Base-by-base conservation (phyloP, 306 rosid species). In the Pterocarpus macrocarpus region DNA sequence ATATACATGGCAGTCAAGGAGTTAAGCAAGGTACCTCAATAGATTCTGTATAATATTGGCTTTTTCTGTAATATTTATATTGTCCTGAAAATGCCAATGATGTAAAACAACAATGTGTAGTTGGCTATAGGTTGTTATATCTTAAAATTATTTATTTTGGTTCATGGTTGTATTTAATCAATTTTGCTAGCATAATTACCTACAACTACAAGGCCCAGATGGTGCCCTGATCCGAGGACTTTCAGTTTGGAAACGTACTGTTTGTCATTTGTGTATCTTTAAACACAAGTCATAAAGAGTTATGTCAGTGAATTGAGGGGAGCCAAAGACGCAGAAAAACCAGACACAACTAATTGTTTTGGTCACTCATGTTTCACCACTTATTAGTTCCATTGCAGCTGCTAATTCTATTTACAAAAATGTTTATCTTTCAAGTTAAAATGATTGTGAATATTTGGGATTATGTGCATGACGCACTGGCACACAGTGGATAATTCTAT, bases 101-200 rank as follows among this genome's bases (percentile, higher is more conserved):
- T 76, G 81, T 56, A 68, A 72, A 73, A 70, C 84, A 78, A 30
- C 58, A 62, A 67, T 58, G 33, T 78, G 53, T 67, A 73, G 81
- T 81, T 74, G 77, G 14, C 73, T 57, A 33, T 64, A 72, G 86
- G 58, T 22, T 56, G 77, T 73, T 73, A 16, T 66, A n/a, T 82
- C 38, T 55, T 55, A 50, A 10, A 45, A 53, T 77, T 77, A 76
- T 86, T 59, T 43, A 7, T 64, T 58, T 82, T 76, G n/a, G 50
- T 76, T 53, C 58, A 36, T 5, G 2, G 32, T 14, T 74, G 81
- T 81, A 77, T 77, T 75, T 73, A 49, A 72, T 45, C 84, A 81
- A 74, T 87, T 87, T 83, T 87, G 83, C 57, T 72, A 62, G 82
- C 61, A 41, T 6, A 72, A 85, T 69, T 74, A 69, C 81, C 56